Percentiles rank a stretch among this genome's conserved stretches.
Conservation (phyloP, 1,284 basidiomycete genomes). For the Ganoderma meredithae region DNA sequence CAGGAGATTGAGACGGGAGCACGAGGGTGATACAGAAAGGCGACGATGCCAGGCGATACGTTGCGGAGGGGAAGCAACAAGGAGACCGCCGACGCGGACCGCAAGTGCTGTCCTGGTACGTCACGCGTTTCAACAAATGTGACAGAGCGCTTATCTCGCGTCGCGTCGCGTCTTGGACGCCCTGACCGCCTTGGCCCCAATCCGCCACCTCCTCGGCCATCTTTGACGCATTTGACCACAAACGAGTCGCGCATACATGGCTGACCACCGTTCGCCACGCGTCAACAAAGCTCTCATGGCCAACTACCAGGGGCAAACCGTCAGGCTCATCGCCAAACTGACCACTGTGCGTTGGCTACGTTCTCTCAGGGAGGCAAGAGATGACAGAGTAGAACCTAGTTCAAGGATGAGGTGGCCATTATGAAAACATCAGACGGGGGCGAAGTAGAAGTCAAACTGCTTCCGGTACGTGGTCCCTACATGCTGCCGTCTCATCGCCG, state of each 20-base stretch:
- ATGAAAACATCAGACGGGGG: slow-evolving; percentile 79
- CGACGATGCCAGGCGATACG: too few species aligned
- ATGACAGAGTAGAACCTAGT: slow-evolving; percentile 42
- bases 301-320: slow-evolving; percentile 61
- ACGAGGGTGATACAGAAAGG: not conserved
- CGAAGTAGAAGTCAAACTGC: slow-evolving; percentile 61
- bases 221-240: not conserved
- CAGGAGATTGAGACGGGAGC: not conserved
- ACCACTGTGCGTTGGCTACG: slow-evolving; percentile 55
- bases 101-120: too few species aligned
- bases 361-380: not conserved
- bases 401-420: slow-evolving; percentile 63
- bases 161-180: too few species aligned
- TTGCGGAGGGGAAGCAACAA: too few species aligned
- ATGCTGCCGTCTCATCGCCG: not conserved
- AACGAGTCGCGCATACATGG: not conserved
- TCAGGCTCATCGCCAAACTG: slow-evolving; percentile 77
- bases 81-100: too few species aligned
- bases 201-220: not conserved
- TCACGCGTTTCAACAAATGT: too few species aligned
- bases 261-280: slow-evolving; percentile 55
- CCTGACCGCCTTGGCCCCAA: not conserved
- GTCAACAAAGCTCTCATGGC: slow-evolving; percentile 71
- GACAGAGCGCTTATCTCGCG: too few species aligned
- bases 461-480: slow-evolving; percentile 18